Conservation (phyloP, 2,329 filamentous ascomycete genomes). For the Penicillium sp. region DNA sequence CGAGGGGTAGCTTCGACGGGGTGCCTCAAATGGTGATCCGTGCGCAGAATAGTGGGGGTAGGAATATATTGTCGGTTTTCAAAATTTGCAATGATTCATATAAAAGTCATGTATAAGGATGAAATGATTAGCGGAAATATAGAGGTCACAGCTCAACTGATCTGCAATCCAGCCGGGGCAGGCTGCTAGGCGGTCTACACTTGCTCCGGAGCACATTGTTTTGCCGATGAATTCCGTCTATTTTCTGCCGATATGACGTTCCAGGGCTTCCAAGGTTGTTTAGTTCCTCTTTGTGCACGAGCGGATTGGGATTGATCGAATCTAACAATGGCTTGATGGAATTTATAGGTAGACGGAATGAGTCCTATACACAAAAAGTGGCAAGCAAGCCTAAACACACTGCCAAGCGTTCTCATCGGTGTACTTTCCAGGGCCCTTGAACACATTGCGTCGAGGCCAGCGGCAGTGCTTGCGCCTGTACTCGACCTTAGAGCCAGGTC, state of each 20-base stretch:
- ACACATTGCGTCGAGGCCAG: slow-evolving; percentile 36
- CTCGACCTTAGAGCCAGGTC: slow-evolving; percentile 37
- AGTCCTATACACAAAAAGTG: not conserved
- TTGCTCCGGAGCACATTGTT: not conserved
- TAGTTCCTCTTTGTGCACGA: not conserved
- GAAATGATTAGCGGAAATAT: not conserved
- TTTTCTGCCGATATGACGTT: slow-evolving; percentile 15
- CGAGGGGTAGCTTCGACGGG: slow-evolving; percentile 22
- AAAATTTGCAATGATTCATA: not conserved
- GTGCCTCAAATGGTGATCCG: slow-evolving; percentile 23
- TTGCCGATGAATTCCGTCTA: slow-evolving; percentile 4
- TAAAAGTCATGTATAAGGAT: not conserved
- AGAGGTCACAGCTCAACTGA: not conserved
- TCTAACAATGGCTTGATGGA: not conserved
- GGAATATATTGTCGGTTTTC: not conserved
- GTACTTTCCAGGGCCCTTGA: slow-evolving; percentile 32
- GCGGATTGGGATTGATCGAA: too few species aligned
- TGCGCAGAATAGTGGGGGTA: slow-evolving; percentile 15
- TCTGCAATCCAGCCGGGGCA: not conserved
- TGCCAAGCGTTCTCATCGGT: slow-evolving; percentile 37
- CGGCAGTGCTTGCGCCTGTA: slow-evolving; percentile 50
- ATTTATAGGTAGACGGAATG: too few species aligned
- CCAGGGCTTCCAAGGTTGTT: not conserved
- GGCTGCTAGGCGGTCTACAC: slow-evolving; percentile 1
- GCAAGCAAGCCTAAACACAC: slow-evolving; percentile 24